Percentiles rank a stretch among this genome's conserved stretches.
phyloP scores from a whole-genome alignment of 495 filamentous ascomycete species.

The Monascus purpureus region DNA sequence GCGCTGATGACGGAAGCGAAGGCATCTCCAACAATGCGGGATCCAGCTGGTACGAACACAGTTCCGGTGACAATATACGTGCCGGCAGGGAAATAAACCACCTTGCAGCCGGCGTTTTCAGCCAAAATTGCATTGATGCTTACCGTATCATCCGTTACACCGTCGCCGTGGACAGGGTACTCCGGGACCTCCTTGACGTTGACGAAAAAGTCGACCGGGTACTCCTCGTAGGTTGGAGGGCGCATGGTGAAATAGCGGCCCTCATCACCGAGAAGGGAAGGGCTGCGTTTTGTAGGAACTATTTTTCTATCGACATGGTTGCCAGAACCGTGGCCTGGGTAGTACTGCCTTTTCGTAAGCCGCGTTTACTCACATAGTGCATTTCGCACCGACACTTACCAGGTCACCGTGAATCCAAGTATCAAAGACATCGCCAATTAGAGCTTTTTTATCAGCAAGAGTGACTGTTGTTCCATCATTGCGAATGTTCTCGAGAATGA shows the following conservation, averaged over 20 bases:
- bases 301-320: slow-evolving; percentile 5
- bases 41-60: slow-evolving; percentile 37
- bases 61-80: slow-evolving; percentile 47
- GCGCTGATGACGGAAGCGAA: slow-evolving; percentile 35
- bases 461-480: slow-evolving; percentile 12
- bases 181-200: slow-evolving; percentile 35
- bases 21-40: slow-evolving; percentile 42
- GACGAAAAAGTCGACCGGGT: slow-evolving; percentile 22
- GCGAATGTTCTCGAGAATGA: slow-evolving; percentile 16
- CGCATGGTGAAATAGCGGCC: slow-evolving; percentile 17
- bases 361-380: slow-evolving; percentile 7
- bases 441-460: slow-evolving; percentile 4
- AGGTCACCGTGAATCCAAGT: slow-evolving; percentile 18
- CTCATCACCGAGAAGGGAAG: slow-evolving; percentile 9
- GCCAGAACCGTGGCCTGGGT: slow-evolving; percentile 2
- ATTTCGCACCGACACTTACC: slow-evolving; percentile 4
- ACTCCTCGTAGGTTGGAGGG: slow-evolving; percentile 38
- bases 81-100: slow-evolving; percentile 48
- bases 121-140: slow-evolving; percentile 38
- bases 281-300: slow-evolving; percentile 10
- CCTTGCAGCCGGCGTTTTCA: slow-evolving; percentile 32
- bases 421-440: slow-evolving; percentile 9
- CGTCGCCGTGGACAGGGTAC: slow-evolving; percentile 24
- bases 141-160: slow-evolving; percentile 27
- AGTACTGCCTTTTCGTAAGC: slow-evolving; percentile 8